Evolutionary conservation across 1,284 basidiomycete species (phyloP).

Genomic region (Boletus coffeatus): DNA sequence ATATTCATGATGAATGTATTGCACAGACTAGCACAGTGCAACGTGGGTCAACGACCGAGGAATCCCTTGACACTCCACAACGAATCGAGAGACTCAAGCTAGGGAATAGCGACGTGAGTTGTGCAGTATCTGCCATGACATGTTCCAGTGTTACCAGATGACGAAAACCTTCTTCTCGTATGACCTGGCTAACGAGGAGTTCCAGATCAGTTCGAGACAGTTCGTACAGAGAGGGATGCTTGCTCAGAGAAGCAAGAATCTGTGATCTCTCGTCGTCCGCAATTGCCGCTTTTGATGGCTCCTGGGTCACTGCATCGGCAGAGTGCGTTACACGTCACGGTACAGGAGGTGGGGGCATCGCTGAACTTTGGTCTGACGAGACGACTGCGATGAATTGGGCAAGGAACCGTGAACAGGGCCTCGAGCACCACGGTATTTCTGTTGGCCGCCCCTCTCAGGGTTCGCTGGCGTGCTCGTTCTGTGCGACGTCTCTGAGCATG

Average conservation of each 20-base stretch:
- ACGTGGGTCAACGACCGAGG: slow-evolving; percentile 23
- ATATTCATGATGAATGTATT: slow-evolving; percentile 1
- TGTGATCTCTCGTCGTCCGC: slow-evolving; percentile 16
- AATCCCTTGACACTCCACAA: slow-evolving; percentile 37
- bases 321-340: slow-evolving; percentile 10
- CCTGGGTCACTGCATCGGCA: slow-evolving; percentile 1
- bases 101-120: slow-evolving; percentile 18
- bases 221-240: slow-evolving; percentile 41
- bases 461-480: slow-evolving; percentile 3
- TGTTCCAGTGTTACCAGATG: slow-evolving; percentile 35
- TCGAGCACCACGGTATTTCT: slow-evolving; percentile 4
- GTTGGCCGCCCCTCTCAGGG: background rate
- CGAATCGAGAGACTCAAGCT: slow-evolving; percentile 39
- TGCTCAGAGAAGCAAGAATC: slow-evolving; percentile 35
- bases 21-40: background rate
- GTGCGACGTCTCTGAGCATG: slow-evolving; percentile 26
- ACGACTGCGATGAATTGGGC: slow-evolving; percentile 29
- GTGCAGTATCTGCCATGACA: background rate
- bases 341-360: slow-evolving; percentile 28
- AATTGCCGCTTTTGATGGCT: slow-evolving; percentile 2
- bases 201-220: slow-evolving; percentile 44
- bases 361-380: slow-evolving; percentile 19
- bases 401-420: slow-evolving; percentile 20
- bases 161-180: slow-evolving; percentile 54
- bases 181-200: slow-evolving; percentile 43